Percentiles rank a stretch among this genome's conserved stretches.
phyloP scores from a whole-genome alignment of 345 rosid species.

The Hypericum androsaemum region DNA sequence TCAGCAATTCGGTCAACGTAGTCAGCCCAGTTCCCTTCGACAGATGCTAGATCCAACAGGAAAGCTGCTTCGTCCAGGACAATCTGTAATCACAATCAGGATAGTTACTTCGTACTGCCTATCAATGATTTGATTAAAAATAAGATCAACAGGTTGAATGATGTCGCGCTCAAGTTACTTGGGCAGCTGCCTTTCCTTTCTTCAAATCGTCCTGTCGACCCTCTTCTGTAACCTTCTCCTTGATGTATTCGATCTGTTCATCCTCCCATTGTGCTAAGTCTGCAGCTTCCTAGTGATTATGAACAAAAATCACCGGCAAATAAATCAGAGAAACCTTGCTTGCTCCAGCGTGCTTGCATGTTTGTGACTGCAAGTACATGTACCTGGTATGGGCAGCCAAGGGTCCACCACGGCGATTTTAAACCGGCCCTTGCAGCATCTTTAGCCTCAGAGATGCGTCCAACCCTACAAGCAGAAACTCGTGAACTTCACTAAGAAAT shows the following conservation, averaged over 20 bases:
- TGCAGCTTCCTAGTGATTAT: slow-evolving; percentile 49
- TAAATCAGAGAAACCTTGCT: slow-evolving; percentile 1
- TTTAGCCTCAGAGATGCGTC: slow-evolving; percentile 66
- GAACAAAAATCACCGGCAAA: slow-evolving; percentile 5
- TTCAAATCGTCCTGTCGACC: slow-evolving; percentile 70
- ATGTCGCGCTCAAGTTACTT: slow-evolving; percentile 27
- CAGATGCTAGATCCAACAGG: slow-evolving; percentile 77
- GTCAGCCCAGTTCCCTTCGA: slow-evolving; percentile 73
- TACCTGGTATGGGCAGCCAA: slow-evolving; percentile 72
- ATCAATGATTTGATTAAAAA: not conserved
- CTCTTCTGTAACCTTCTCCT: slow-evolving; percentile 68
- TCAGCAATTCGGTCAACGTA: slow-evolving; percentile 43
- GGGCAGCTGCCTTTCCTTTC: slow-evolving; percentile 74
- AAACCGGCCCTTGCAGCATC: slow-evolving; percentile 81
- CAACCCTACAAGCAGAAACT: slow-evolving; percentile 40
- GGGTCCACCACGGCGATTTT: slow-evolving; percentile 90
- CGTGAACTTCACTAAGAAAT: slow-evolving; percentile 7
- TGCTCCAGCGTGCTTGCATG: not conserved
- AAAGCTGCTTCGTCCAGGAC: slow-evolving; percentile 78
- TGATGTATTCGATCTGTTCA: slow-evolving; percentile 75
- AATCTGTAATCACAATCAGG: slow-evolving; percentile 28
- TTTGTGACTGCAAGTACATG: slow-evolving; percentile 7
- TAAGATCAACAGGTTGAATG: not conserved
- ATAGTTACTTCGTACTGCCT: not conserved
- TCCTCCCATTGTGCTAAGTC: slow-evolving; percentile 81